These are phyloP conservation scores for Plasmopara halstedii DNA, from an alignment of 352 stramenopile genomes.

Conservation along the genomic window DNA sequence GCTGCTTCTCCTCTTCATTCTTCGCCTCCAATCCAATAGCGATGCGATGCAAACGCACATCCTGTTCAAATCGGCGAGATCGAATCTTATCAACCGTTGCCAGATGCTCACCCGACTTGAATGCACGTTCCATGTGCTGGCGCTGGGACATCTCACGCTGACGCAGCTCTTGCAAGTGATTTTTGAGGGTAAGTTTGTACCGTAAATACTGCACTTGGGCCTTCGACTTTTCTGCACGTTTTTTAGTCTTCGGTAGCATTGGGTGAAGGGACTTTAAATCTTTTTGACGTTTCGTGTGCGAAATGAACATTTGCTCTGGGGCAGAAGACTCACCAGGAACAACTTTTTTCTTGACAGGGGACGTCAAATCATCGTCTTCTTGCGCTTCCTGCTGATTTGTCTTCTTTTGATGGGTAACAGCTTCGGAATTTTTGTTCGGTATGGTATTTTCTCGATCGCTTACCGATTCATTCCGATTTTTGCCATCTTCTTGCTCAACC, in stretches of 20 bases:
- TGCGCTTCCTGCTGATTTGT: slow-evolving; percentile 24
- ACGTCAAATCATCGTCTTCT: slow-evolving; percentile 10
- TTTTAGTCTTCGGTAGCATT: slow-evolving; percentile 24
- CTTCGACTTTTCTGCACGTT: slow-evolving; percentile 19
- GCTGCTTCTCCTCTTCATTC: slow-evolving; percentile 56
- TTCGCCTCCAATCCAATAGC: slow-evolving; percentile 51
- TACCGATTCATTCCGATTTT: background rate
- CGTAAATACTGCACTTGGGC: slow-evolving; percentile 42
- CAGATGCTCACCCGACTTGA: slow-evolving; percentile 50
- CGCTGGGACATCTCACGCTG: slow-evolving; percentile 55
- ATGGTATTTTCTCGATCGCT: slow-evolving; percentile 3
- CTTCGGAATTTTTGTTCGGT: slow-evolving; percentile 5
- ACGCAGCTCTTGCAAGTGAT: slow-evolving; percentile 54
- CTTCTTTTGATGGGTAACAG: slow-evolving; percentile 3
- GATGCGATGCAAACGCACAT: slow-evolving; percentile 60
- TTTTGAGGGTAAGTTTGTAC: slow-evolving; percentile 67
- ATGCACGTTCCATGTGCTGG: slow-evolving; percentile 52
- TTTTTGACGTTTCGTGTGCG: background rate
- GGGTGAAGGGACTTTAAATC: slow-evolving; percentile 33
- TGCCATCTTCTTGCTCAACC: slow-evolving; percentile 1
- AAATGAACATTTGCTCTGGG: slow-evolving; percentile 4
- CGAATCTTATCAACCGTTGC: slow-evolving; percentile 68
- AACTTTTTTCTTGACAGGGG: slow-evolving; percentile 31
- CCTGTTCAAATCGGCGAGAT: slow-evolving; percentile 52
- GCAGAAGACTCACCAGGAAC: slow-evolving; percentile 12